phyloP scores from a whole-genome alignment of 495 filamentous ascomycete species.

The Parathielavia hyrcaniae region DNA sequence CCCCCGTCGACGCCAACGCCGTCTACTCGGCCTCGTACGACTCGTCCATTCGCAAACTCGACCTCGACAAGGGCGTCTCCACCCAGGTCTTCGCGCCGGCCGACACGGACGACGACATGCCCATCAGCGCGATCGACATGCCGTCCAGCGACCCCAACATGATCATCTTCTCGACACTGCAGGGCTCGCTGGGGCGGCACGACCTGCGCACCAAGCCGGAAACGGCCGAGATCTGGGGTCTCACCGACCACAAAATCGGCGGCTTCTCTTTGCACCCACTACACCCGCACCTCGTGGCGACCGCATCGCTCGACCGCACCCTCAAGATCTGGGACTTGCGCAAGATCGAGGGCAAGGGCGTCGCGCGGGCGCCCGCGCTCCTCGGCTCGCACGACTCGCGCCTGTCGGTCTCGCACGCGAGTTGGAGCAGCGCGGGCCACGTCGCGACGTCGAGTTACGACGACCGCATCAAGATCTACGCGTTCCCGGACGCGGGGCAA shows the following conservation, averaged over 20 bases:
- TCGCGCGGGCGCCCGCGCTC: slow-evolving; percentile 51
- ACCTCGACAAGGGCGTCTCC: slow-evolving; percentile 70
- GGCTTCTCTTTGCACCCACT: slow-evolving; percentile 79
- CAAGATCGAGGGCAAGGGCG: slow-evolving; percentile 58
- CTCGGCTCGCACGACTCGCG: slow-evolving; percentile 75
- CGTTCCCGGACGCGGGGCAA: slow-evolving; percentile 56
- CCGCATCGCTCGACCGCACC: slow-evolving; percentile 82
- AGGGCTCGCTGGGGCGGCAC: slow-evolving; percentile 70
- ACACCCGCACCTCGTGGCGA: slow-evolving; percentile 76
- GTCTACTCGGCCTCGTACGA: slow-evolving; percentile 91
- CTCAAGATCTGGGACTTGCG: slow-evolving; percentile 90
- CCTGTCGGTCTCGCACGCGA: slow-evolving; percentile 83
- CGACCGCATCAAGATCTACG: slow-evolving; percentile 88
- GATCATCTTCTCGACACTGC: slow-evolving; percentile 81
- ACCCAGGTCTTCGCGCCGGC: slow-evolving; percentile 71
- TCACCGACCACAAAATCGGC: slow-evolving; percentile 92
- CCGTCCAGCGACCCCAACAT: slow-evolving; percentile 61
- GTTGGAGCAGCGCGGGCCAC: slow-evolving; percentile 74
- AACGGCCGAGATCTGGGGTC: slow-evolving; percentile 59
- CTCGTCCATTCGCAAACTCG: slow-evolving; percentile 80
- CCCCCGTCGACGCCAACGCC: slow-evolving; percentile 60
- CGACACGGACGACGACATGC: slow-evolving; percentile 61
- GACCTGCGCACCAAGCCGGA: slow-evolving; percentile 58
- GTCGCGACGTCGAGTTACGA: slow-evolving; percentile 91
- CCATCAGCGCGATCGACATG: slow-evolving; percentile 77